Base-by-base conservation (phyloP, 352 stramenopile genomes). In the Pythium folliculosum region DNA sequence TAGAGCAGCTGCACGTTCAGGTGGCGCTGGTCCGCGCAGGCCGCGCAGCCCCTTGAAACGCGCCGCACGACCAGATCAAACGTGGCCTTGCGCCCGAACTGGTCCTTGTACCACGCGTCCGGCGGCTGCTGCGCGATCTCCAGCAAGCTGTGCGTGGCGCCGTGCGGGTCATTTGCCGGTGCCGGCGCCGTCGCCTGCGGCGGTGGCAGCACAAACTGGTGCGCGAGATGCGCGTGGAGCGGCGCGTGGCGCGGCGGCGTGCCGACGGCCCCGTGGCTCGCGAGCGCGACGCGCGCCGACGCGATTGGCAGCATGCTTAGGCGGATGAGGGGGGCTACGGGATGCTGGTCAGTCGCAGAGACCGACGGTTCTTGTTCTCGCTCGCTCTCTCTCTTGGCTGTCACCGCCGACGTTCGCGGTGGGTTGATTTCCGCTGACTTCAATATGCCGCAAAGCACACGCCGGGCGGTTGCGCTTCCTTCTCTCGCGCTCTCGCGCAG, bases 91-190 rank as follows among this genome's bases (percentile, higher is more conserved):
- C 84, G 82, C 1, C 84, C 84, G 52, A 82, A 89, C 72, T 92
- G 84, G 67, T 92, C 84, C 64, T 92, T 92, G 72, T 91, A 92
- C 82, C 82, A 92, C 35, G 71, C 84, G 38, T 72, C 60, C 0
- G 84, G 84, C 43, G 84, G 84, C 59, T 92, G 82, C 68, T 81
- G 72, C 30, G 70, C 70, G 54, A 92, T 78, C 64, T 82, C 75
- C 7, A 92, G 65, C 54, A 72, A 65, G 19, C 67, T 74, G 43
- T 84, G 67, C 3, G 40, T 58, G 40, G 64, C 35, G 35, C 35
- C 47, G 57, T 62, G 45, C 30, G 12, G 49, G 25, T 65, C 65
- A 14, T 19, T 59, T 14, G 0, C 37, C 19, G 56, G n/a, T 22
- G 21, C 16, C 16, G 16, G 14, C 16, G 17, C 47, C 22, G 47